A percentile compares a stretch with the other conserved stretches of the same genome.
Conservation (phyloP, 805 yeast genomes). For the Spencermartinsiella europaea region DNA sequence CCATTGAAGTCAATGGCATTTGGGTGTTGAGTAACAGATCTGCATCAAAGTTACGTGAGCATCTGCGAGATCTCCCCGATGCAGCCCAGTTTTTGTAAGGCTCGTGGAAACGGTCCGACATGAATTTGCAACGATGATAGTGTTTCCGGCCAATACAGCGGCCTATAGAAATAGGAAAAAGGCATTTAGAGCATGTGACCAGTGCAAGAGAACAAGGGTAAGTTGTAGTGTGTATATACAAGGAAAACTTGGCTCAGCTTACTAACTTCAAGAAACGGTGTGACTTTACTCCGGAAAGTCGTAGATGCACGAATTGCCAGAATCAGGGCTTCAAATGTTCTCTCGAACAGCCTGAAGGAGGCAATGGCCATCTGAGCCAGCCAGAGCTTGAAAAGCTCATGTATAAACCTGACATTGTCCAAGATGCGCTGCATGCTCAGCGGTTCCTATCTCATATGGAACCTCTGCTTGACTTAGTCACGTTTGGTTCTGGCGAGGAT, state of each 20-base stretch:
- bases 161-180: constrained; percentile 36
- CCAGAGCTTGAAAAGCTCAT: neutral
- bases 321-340: neutral
- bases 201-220: constrained; percentile 29
- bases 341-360: neutral
- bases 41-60: no score
- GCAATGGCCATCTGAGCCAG: neutral
- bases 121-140: no score
- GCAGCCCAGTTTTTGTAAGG: no score
- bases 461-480: constrained; percentile 22
- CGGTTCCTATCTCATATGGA: constrained; percentile 21
- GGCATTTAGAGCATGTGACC: constrained; percentile 36
- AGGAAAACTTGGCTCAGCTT: no score
- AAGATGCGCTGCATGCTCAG: neutral
- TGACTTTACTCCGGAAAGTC: constrained; percentile 18
- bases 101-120: no score
- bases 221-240: neutral
- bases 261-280: constrained; percentile 26
- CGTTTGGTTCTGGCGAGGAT: constrained; percentile 21
- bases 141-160: constrained; percentile 37
- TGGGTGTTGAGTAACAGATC: no score
- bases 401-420: neutral
- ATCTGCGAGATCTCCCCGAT: no score
- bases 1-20: no score
- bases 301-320: constrained; percentile 25